phyloP scores from a whole-genome alignment of 805 yeast genomes.

The Brettanomyces anomalus region DNA sequence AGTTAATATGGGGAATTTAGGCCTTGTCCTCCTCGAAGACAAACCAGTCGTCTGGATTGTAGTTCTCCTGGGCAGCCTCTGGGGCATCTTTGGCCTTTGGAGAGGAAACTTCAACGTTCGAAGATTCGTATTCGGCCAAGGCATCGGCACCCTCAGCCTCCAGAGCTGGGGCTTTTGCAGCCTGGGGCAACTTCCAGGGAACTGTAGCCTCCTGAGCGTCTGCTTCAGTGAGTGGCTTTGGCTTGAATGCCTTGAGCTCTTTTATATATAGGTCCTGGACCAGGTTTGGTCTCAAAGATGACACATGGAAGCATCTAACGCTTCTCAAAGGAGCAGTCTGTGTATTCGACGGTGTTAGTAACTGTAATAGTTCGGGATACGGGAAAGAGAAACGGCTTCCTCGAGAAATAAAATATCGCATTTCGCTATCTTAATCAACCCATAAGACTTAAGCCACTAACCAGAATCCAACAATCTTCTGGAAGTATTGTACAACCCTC shows the following conservation, averaged over 20 bases:
- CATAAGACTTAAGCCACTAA: no score
- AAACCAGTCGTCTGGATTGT: slow-evolving; percentile 64
- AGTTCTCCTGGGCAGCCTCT: slow-evolving; percentile 28
- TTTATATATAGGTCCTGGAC: slow-evolving; percentile 78
- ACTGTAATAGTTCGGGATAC: no score
- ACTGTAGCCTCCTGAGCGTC: slow-evolving; percentile 75
- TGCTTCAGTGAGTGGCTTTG: slow-evolving; percentile 60
- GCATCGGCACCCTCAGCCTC: slow-evolving; percentile 63
- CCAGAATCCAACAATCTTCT: no score
- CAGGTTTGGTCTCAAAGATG: slow-evolving; percentile 36
- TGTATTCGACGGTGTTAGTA: neutral
- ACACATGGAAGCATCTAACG: slow-evolving; percentile 20
- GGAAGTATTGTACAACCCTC: no score
- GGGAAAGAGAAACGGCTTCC: no score
- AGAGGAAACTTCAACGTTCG: slow-evolving; percentile 67
- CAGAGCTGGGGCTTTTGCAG: slow-evolving; percentile 65
- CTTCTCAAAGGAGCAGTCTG: slow-evolving; percentile 9
- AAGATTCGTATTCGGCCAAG: slow-evolving; percentile 56
- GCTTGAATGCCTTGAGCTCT: slow-evolving; percentile 85
- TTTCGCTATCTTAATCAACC: no score
- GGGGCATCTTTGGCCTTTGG: slow-evolving; percentile 33
- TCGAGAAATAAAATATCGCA: no score
- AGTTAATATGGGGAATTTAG: neutral
- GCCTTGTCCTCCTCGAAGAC: slow-evolving; percentile 62
- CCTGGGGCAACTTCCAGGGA: slow-evolving; percentile 74